Evolutionary conservation across 2,329 filamentous ascomycete genomes (phyloP).

Genomic region (Venturia oleaginea): DNA sequence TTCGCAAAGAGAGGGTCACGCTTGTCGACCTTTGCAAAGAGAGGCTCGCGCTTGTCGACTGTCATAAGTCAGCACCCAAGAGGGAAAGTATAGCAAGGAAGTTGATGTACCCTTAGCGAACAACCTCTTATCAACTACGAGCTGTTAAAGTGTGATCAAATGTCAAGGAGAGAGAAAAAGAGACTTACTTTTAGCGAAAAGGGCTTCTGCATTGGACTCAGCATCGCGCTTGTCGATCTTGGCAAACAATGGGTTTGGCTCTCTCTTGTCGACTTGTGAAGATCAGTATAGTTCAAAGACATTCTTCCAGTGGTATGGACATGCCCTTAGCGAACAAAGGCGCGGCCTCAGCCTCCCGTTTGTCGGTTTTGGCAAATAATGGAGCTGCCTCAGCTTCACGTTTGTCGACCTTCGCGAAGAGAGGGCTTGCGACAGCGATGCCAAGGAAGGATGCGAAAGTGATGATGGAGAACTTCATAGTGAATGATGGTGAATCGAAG

Average conservation of each 20-base stretch:
- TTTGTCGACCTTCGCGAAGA: slow-evolving; percentile 9
- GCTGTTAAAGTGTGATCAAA: not conserved
- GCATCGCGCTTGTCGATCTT: slow-evolving; percentile 9
- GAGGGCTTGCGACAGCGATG: slow-evolving; percentile 2
- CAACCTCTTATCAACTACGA: not conserved
- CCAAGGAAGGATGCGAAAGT: slow-evolving; percentile 2
- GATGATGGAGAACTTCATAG: slow-evolving; percentile 10
- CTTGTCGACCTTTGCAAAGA: slow-evolving; percentile 9
- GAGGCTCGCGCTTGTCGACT: slow-evolving; percentile 5
- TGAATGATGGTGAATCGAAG: not conserved
- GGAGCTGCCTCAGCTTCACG: slow-evolving; percentile 9
- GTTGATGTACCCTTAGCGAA: not conserved
- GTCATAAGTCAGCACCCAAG: not conserved
- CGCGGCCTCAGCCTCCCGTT: slow-evolving; percentile 7
- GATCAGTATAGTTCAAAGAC: not conserved
- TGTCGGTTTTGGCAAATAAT: slow-evolving; percentile 7
- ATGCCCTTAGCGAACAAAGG: slow-evolving; percentile 7
- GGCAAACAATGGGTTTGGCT: slow-evolving; percentile 12
- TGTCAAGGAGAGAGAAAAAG: not conserved
- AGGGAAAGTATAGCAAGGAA: not conserved
- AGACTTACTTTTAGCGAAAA: not conserved
- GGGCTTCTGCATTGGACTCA: not conserved
- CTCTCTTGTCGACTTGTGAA: slow-evolving; percentile 2
- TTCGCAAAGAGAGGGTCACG: slow-evolving; percentile 9
- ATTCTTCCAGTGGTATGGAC: too few relatives aligned